phyloP scores from a whole-genome alignment of 2,329 filamentous ascomycete genomes.

The Alternaria triticimaculans region DNA sequence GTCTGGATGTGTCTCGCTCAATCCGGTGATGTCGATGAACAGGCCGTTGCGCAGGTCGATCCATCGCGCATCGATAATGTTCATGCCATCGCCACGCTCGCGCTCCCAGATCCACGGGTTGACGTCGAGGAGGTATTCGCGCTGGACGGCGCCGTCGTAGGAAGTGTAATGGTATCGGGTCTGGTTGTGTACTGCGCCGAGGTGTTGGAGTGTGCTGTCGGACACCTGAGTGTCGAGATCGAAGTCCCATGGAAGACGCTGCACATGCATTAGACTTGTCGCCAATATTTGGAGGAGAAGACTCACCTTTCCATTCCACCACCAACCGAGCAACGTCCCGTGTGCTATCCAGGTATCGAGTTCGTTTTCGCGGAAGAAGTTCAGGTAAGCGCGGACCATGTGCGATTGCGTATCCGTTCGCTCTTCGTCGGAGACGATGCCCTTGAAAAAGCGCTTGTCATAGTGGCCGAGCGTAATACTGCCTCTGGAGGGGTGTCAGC shows the following conservation, averaged over 20 bases:
- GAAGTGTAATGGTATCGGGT: slow-evolving; percentile 61
- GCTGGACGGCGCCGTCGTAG: slow-evolving; percentile 47
- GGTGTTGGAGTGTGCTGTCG: slow-evolving; percentile 67
- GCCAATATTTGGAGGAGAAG: not conserved
- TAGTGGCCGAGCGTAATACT: slow-evolving; percentile 72
- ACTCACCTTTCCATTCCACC: slow-evolving; percentile 75
- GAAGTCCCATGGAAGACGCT: slow-evolving; percentile 83
- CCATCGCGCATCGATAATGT: slow-evolving; percentile 86
- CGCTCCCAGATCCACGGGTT: slow-evolving; percentile 73
- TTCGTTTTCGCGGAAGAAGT: slow-evolving; percentile 67
- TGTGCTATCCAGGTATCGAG: slow-evolving; percentile 88
- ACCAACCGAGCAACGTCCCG: slow-evolving; percentile 84
- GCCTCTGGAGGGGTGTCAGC: slow-evolving; percentile 29
- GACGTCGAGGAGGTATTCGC: slow-evolving; percentile 75
- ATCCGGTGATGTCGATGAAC: slow-evolving; percentile 82
- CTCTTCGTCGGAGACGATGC: slow-evolving; percentile 69
- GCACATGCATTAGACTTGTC: slow-evolving; percentile 36
- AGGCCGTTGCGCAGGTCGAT: slow-evolving; percentile 78
- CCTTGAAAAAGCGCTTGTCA: slow-evolving; percentile 72
- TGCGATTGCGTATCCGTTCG: slow-evolving; percentile 70
- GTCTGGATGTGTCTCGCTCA: slow-evolving; percentile 70
- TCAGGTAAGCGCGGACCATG: slow-evolving; percentile 77
- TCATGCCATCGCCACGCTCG: slow-evolving; percentile 69
- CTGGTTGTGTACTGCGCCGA: slow-evolving; percentile 72
- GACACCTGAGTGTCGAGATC: slow-evolving; percentile 84